These are phyloP conservation scores for Calocybe gangraenosa DNA, from an alignment of 768 basidiomycete species.

Conservation along the genomic window DNA sequence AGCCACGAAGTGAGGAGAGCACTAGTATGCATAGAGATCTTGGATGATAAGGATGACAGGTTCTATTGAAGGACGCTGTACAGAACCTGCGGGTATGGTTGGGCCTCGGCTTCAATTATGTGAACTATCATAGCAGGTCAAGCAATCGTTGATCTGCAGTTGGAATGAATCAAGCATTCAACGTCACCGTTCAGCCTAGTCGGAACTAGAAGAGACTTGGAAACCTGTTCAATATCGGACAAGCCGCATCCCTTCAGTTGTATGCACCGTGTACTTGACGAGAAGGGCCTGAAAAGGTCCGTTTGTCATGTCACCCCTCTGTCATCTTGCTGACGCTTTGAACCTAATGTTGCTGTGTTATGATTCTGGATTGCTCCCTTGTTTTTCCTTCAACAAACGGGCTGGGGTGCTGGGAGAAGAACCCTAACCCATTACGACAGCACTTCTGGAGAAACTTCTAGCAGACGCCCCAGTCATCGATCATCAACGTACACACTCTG, in stretches of 20 bases:
- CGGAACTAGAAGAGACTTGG: slow-evolving; percentile 26
- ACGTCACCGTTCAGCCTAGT: slow-evolving; percentile 32
- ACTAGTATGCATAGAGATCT: slow-evolving; percentile 43
- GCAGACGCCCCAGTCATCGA: slow-evolving; percentile 28
- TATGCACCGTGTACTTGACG: slow-evolving; percentile 34
- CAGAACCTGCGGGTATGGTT: slow-evolving; percentile 41
- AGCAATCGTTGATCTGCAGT: slow-evolving; percentile 41
- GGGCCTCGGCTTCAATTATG: slow-evolving; percentile 18
- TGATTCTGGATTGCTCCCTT: slow-evolving; percentile 28
- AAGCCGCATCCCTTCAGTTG: slow-evolving; percentile 32
- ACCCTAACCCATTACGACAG: slow-evolving; percentile 37
- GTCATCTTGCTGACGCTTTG: background rate
- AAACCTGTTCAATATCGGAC: slow-evolving; percentile 35
- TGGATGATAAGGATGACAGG: slow-evolving; percentile 35
- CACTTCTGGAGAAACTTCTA: slow-evolving; percentile 24
- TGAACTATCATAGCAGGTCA: slow-evolving; percentile 17
- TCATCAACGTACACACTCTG: slow-evolving; percentile 39
- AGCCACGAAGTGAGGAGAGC: slow-evolving; percentile 35
- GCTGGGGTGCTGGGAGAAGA: slow-evolving; percentile 39
- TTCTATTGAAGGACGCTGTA: slow-evolving; percentile 36
- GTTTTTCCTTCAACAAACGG: slow-evolving; percentile 40
- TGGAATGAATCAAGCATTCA: slow-evolving; percentile 38
- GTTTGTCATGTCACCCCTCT: background rate
- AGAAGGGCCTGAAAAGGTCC: slow-evolving; percentile 38
- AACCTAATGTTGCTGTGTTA: slow-evolving; percentile 32